Base-by-base conservation (phyloP, 2,329 filamentous ascomycete genomes). In the Fonsecaea monophora region DNA sequence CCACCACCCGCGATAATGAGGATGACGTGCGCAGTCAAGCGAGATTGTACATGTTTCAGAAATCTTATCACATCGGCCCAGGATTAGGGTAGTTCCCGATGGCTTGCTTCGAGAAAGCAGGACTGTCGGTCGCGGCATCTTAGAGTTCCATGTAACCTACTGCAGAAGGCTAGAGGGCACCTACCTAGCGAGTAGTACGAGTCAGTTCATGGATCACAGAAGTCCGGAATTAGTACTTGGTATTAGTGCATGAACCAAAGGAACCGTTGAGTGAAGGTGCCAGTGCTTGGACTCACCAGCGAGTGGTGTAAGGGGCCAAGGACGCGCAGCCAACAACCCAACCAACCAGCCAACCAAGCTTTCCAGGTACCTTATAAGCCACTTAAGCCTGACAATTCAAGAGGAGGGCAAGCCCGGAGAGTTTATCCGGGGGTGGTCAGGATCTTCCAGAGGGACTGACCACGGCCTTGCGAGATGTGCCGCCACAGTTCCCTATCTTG, bases 401-500 rank as follows among this genome's bases (percentile, higher is more conserved):
- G 30, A 32, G 30, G 3, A 32, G 30, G 40, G 21, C 13, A 60
- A 60, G 1, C 4, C 57, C 42, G 40, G 57, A 60, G 21, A 53
- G 37, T 37, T n/a, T 35, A 15, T 34, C 53, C 53, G 30, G 53
- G 30, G 53, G 53, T n/a, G n/a, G 53, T 18, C 30, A 4, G 25
- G 25, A 30, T n/a, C 42, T 2, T 25, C 25, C 25, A 25, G 25
- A 25, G 25, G 25, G 2, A 25, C 4, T 48, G 42, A 4, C 42
- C n/a, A 21, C 42, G n/a, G n/a, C 6, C 45, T 10, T 13, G 8
- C n/a, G 25, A 54, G n/a, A 13, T n/a, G 3, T n/a, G 37, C 48
- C 59, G 59, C 59, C 45, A 38, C 18, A 61, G 45, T 54, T 61
- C 59, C 59, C 59, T 42, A 32, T 53, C 59, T 38, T 32, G 30